These are phyloP conservation scores for Microdochium paspali DNA, from an alignment of 2,329 filamentous ascomycete species.

Conservation along the genomic window DNA sequence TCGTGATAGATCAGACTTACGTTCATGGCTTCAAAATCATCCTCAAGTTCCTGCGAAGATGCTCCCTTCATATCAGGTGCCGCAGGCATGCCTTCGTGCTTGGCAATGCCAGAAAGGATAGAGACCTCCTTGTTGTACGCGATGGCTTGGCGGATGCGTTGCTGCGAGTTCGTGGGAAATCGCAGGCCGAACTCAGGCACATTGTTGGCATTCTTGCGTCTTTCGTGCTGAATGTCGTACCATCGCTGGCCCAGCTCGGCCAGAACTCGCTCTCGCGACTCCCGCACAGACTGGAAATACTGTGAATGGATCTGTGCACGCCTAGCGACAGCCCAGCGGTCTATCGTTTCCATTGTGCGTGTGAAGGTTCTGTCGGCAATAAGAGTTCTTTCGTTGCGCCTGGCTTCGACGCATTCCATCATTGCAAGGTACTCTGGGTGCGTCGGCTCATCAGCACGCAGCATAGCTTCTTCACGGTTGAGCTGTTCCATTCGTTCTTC, in stretches of 20 bases:
- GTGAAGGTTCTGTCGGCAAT: conserved; percentile 66
- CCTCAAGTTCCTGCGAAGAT: conserved; percentile 64
- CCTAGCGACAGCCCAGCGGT: conserved; percentile 68
- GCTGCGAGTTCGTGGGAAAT: conserved; percentile 66
- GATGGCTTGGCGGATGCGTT: conserved; percentile 75
- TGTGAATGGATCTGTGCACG: conserved; percentile 82
- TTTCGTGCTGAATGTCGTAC: conserved; percentile 86
- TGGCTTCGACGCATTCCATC: conserved; percentile 76
- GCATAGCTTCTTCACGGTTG: conserved; percentile 58
- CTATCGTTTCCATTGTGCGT: conserved; percentile 64
- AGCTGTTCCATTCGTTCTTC: conserved; percentile 79
- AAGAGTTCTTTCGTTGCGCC: conserved; percentile 70
- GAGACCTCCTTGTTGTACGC: conserved; percentile 95
- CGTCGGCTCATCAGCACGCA: conserved; percentile 51
- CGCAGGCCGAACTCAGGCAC: conserved; percentile 74
- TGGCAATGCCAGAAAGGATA: conserved; percentile 79
- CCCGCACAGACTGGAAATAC: conserved; percentile 78
- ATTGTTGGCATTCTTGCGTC: conserved; percentile 67
- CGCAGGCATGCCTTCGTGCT: conserved; percentile 92
- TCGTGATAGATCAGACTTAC: conserved; percentile 59
- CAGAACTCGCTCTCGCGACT: conserved; percentile 71
- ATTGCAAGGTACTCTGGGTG: conserved; percentile 89
- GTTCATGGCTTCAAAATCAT: conserved; percentile 82
- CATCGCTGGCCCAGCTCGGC: conserved; percentile 79
- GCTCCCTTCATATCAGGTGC: conserved; percentile 77